phyloP scores from a whole-genome alignment of 2,329 filamentous ascomycete species.

The Didymella lethalis region DNA sequence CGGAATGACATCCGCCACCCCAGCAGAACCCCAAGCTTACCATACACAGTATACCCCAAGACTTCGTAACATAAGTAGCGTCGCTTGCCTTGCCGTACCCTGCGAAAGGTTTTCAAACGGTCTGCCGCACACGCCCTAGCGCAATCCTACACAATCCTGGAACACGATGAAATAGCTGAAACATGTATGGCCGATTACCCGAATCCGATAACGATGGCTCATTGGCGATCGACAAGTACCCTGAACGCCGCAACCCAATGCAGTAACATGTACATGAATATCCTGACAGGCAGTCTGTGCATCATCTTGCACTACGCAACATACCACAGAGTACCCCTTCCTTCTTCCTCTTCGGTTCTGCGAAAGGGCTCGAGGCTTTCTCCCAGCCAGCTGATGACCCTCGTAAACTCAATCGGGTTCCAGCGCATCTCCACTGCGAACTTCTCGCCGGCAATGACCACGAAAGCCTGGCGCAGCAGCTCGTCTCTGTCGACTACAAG shows the following conservation, averaged over 20 bases:
- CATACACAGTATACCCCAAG: conserved; percentile 3
- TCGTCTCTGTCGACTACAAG: conserved; percentile 39
- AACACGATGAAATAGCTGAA: conserved; percentile 20
- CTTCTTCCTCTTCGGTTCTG: conserved; percentile 40
- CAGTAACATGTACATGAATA: conserved; percentile 20
- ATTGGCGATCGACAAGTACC: conserved; percentile 20
- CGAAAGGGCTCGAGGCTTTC: conserved; percentile 40
- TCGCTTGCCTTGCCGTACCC: conserved; percentile 11
- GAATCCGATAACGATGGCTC: conserved; percentile 19
- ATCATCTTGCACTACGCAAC: conserved; percentile 27
- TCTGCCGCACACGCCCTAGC: conserved; percentile 14
- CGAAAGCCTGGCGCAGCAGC: conserved; percentile 44
- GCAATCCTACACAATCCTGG: conserved; percentile 24
- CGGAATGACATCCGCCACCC: conserved; percentile 3
- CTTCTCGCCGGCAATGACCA: conserved; percentile 43
- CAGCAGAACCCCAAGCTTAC: conserved; percentile 7
- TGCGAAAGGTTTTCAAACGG: conserved; percentile 12
- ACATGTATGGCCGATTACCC: conserved; percentile 23
- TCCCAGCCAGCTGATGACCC: conserved; percentile 40
- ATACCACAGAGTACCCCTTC: conserved; percentile 39
- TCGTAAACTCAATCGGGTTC: conserved; percentile 43
- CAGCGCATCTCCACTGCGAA: conserved; percentile 45
- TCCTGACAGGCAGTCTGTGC: conserved; percentile 19
- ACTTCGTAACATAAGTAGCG: conserved; percentile 10
- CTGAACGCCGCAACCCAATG: conserved; percentile 17